phyloP scores from a whole-genome alignment of 1,139 yeast species.

The Yamadazyma spencermartinsiae region DNA sequence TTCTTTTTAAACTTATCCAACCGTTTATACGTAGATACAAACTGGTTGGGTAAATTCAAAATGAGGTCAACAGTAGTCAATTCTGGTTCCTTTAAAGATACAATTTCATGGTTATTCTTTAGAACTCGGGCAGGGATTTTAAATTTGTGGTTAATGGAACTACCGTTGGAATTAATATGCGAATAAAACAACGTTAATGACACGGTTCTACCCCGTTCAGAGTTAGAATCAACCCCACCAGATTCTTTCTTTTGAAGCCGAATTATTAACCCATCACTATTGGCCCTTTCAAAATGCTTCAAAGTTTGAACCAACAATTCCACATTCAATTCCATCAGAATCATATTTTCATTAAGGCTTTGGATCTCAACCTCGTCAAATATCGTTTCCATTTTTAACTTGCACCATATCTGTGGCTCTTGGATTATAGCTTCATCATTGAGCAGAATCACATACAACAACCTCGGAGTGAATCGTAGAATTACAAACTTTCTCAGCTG shows the following conservation, averaged over 20 bases:
- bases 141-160: slow-evolving; percentile 55
- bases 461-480: slow-evolving; percentile 48
- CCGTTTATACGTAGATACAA: slow-evolving; percentile 49
- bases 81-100: slow-evolving; percentile 48
- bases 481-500: slow-evolving; percentile 33
- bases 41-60: slow-evolving; percentile 50
- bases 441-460: slow-evolving; percentile 51
- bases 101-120: slow-evolving; percentile 44
- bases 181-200: slow-evolving; percentile 54
- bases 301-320: slow-evolving; percentile 57
- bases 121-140: slow-evolving; percentile 58
- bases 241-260: slow-evolving; percentile 51
- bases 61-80: slow-evolving; percentile 48
- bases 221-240: slow-evolving; percentile 17
- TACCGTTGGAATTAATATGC: slow-evolving; percentile 27
- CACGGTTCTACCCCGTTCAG: slow-evolving; percentile 43
- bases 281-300: slow-evolving; percentile 52
- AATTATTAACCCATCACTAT: slow-evolving; percentile 51
- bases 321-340: slow-evolving; percentile 55
- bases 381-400: slow-evolving; percentile 40
- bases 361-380: slow-evolving; percentile 52
- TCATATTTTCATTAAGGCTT: slow-evolving; percentile 46
- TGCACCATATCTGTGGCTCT: slow-evolving; percentile 68
- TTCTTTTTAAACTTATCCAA: slow-evolving; percentile 56
- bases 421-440: slow-evolving; percentile 35